A percentile compares a stretch with the other conserved stretches of the same genome.
Evolutionary conservation across 352 stramenopile genomes (phyloP).

Genomic region (Aphanomyces euteiches): DNA sequence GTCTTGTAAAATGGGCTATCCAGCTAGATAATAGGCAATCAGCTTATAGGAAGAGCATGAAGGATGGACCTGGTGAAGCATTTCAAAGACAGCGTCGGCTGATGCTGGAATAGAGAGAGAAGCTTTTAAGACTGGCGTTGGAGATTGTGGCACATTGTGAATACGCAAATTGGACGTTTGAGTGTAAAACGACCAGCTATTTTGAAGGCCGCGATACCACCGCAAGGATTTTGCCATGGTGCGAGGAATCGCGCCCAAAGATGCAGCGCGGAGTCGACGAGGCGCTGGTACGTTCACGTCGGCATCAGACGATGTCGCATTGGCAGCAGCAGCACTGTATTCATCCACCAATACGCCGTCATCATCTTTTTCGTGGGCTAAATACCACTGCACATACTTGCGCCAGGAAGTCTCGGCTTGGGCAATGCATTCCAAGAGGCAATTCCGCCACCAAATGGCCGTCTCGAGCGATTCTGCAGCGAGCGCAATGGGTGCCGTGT

Average conservation of each 20-base stretch:
- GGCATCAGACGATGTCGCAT: slow-evolving; percentile 14
- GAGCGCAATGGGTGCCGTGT: slow-evolving; percentile 56
- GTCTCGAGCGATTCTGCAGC: slow-evolving; percentile 79
- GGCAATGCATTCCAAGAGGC: slow-evolving; percentile 77
- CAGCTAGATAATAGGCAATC: slow-evolving; percentile 40
- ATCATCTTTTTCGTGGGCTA: slow-evolving; percentile 63
- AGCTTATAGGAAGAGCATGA: not conserved
- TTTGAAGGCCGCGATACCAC: slow-evolving; percentile 7
- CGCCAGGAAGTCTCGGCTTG: slow-evolving; percentile 84
- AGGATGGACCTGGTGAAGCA: slow-evolving; percentile 38
- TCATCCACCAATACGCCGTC: slow-evolving; percentile 33
- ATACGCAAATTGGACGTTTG: slow-evolving; percentile 71
- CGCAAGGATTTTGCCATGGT: slow-evolving; percentile 77
- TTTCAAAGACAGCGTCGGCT: slow-evolving; percentile 66
- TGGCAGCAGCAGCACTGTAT: not conserved
- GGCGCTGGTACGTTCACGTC: slow-evolving; percentile 26
- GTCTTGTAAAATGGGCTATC: slow-evolving; percentile 65
- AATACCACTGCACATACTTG: slow-evolving; percentile 82
- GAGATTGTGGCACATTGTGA: not conserved
- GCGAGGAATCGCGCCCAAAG: slow-evolving; percentile 65
- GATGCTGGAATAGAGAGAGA: slow-evolving; percentile 43
- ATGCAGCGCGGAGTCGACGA: slow-evolving; percentile 34
- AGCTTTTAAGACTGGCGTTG: slow-evolving; percentile 3
- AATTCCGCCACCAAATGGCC: slow-evolving; percentile 81
- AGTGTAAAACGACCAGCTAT: slow-evolving; percentile 60